Evolutionary conservation across 1,284 basidiomycete genomes (phyloP).

Genomic region (Phellinidium pouzarii): DNA sequence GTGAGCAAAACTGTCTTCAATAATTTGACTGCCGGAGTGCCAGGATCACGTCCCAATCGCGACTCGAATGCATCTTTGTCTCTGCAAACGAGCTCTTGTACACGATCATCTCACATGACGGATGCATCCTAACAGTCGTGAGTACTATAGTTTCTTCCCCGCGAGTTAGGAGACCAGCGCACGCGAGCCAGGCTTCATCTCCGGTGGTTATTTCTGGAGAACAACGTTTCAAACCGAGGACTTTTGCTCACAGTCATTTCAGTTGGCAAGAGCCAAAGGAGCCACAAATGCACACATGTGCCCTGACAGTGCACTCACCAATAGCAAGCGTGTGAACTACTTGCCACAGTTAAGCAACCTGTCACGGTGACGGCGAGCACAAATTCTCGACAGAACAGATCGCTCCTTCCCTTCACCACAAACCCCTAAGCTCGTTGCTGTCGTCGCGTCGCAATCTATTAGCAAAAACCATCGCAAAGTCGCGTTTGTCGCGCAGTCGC

Average conservation of each 20-base stretch:
- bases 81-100: not conserved
- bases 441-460: not conserved
- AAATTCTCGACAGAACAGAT: not conserved
- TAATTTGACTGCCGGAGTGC: not conserved
- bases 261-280: not conserved
- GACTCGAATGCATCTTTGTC: not conserved
- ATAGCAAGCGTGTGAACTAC: not conserved
- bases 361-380: not conserved
- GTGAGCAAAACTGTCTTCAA: not conserved
- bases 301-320: not conserved
- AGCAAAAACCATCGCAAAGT: not conserved
- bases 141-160: no score
- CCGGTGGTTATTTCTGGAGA: not conserved
- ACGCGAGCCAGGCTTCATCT: not conserved
- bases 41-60: not conserved
- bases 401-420: not conserved
- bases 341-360: not conserved
- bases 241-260: not conserved
- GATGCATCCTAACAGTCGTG: no score
- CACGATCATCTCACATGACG: not conserved
- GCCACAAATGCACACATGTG: not conserved
- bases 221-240: not conserved
- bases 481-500: constrained; percentile 1
- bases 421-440: not conserved
- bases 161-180: not conserved